These are phyloP conservation scores for Xylariomycetidae sp. DNA, from an alignment of 2,329 filamentous ascomycete genomes.

Conservation along the genomic window DNA sequence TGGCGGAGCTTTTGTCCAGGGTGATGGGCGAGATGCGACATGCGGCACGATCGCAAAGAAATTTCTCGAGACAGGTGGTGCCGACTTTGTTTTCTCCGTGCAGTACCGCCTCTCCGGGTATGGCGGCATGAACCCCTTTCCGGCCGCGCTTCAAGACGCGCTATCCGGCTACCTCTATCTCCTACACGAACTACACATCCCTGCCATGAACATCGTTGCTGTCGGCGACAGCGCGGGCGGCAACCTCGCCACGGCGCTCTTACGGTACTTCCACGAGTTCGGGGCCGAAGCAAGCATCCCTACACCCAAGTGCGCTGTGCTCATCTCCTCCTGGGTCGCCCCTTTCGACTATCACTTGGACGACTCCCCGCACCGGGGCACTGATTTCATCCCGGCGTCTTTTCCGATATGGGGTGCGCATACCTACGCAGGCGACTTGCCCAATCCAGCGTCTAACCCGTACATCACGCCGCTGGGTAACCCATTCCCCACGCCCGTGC, in stretches of 20 bases:
- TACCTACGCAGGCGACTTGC: conserved; percentile 24
- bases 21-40: conserved; percentile 35
- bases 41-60: conserved; percentile 27
- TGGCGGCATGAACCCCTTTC: conserved; percentile 33
- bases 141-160: conserved; percentile 42
- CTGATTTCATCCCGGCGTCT: conserved; percentile 33
- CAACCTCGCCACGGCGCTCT: conserved; percentile 36
- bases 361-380: conserved; percentile 3
- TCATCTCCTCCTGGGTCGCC: conserved; percentile 18
- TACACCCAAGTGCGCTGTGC: conserved; percentile 29
- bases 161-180: conserved; percentile 40
- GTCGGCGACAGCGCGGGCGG: conserved; percentile 43
- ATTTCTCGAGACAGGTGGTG: conserved; percentile 29
- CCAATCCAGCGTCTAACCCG: conserved; percentile 17
- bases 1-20: conserved; percentile 40
- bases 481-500: conserved; percentile 33
- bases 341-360: conserved; percentile 2
- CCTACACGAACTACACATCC: conserved; percentile 30
- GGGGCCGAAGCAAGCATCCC: conserved; percentile 16
- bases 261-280: conserved; percentile 39
- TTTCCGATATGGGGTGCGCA: conserved; percentile 37
- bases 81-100: conserved; percentile 34
- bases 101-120: conserved; percentile 42
- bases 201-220: conserved; percentile 33
- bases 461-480: conserved; percentile 24